Base-by-base conservation (phyloP, 768 basidiomycete genomes). In the Mycena belliarum region DNA sequence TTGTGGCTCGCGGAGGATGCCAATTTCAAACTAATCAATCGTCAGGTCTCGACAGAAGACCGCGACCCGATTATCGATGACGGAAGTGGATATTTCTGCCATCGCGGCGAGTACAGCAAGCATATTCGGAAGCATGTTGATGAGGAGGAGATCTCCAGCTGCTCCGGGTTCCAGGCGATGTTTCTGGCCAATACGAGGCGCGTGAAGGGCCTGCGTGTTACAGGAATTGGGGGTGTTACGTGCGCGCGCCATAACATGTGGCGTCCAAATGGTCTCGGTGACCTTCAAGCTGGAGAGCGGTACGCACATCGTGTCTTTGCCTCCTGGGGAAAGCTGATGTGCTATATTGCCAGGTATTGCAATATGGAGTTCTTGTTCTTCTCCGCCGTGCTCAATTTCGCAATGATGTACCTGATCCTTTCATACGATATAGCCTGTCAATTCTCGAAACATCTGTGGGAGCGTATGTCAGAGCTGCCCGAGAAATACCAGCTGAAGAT, bases 211-310 rank as follows among this genome's bases (percentile, higher is more conserved):
- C 38, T 65, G 11, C 42, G 42, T 3, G 12, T 23, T 4, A 59
- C 53, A 2, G 64, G 64, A 1, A 7, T 65, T 0, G 64, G 48
- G 5, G 46, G 45, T 2, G 52, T 57, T 6, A 50, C 46, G 15
- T 65, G 66, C 15, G 44, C 56, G 4, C 52, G 37, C 7, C 60
- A 62, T 35, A 35, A 35, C 35, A 35, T 35, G 35, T 35, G 35
- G 35, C 35, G 35, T 16, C 6, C 35, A 10, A 54, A 51, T 26
- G 53, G 63, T 2, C 49, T 66, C 15, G 62, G 64, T 10, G 62
- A 66, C 29, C 44, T 66, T 24, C 66, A 66, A 41, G 29, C 33
- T 7, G 66, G 66, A 0, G 64, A 66, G 40, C 35, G 62, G 64
- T 35, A 16, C 4, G 11, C 35, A 35, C 11, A 12, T 14, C 4